phyloP scores from a whole-genome alignment of 1,139 yeast species.

The Scheffersomyces insectosa region DNA sequence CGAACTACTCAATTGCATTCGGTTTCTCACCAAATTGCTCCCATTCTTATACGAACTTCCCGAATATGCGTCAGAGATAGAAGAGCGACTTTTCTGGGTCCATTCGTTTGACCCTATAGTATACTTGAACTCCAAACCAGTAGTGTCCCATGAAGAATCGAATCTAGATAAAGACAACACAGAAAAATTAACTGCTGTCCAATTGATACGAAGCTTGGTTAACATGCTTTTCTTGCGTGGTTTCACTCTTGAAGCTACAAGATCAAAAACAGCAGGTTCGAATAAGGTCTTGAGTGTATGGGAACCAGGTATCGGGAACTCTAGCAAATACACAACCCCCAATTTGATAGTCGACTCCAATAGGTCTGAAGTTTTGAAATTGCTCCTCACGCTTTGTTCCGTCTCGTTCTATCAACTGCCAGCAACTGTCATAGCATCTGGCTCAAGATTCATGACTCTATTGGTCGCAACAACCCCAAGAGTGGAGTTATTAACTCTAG shows the following conservation, averaged over 20 bases:
- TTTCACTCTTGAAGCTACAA: constrained; percentile 47
- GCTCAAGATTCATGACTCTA: constrained; percentile 60
- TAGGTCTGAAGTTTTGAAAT: constrained; percentile 64
- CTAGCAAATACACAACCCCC: constrained; percentile 43
- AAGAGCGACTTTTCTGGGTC: constrained; percentile 39
- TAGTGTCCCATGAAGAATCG: not conserved
- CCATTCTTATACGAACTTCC: constrained; percentile 67
- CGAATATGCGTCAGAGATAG: constrained; percentile 35
- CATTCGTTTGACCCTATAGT: constrained; percentile 26
- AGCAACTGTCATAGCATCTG: constrained; percentile 44
- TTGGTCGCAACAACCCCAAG: constrained; percentile 56
- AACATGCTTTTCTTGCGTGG: constrained; percentile 60
- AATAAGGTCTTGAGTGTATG: constrained; percentile 38
- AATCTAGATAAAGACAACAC: not conserved
- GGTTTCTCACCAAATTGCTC: constrained; percentile 63
- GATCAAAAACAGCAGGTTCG: constrained; percentile 12
- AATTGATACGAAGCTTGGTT: constrained; percentile 46
- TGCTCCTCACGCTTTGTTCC: constrained; percentile 65
- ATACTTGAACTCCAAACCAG: constrained; percentile 12
- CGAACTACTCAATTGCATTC: constrained; percentile 54
- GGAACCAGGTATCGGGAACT: constrained; percentile 76
- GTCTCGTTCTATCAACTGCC: constrained; percentile 57
- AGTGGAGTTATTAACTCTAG: constrained; percentile 50
- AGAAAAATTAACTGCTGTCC: constrained; percentile 37
- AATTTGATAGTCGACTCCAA: constrained; percentile 59